Conservation (phyloP, 768 basidiomycete genomes). For the Phlebiopsis flavidoalba region DNA sequence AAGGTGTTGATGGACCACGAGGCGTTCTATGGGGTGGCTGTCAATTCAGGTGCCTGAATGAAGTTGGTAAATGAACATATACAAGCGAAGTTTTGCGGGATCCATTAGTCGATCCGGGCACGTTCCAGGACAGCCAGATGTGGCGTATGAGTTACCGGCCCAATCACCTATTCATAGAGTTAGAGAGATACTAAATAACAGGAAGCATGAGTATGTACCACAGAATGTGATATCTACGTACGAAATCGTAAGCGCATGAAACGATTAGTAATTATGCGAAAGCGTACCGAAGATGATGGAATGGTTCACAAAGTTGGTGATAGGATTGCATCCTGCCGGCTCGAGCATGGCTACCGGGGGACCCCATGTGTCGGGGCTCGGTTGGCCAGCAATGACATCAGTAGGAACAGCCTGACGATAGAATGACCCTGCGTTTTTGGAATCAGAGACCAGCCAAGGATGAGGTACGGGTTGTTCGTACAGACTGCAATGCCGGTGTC, state of each 20-base stretch:
- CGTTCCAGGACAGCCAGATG: constrained; percentile 70
- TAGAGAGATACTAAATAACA: not conserved
- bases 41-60: not conserved
- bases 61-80: constrained; percentile 27
- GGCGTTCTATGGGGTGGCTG: constrained; percentile 18
- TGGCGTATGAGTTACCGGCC: constrained; percentile 79
- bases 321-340: constrained; percentile 49
- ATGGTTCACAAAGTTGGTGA: constrained; percentile 60
- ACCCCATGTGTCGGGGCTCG: constrained; percentile 67
- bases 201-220: constrained; percentile 1
- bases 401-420: constrained; percentile 71
- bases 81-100: constrained; percentile 70
- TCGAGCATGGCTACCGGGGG: constrained; percentile 57
- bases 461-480: constrained; percentile 32
- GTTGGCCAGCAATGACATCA: constrained; percentile 57
- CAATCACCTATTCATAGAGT: constrained; percentile 56
- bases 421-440: constrained; percentile 60
- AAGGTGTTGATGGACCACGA: constrained; percentile 77
- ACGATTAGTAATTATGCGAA: not conserved
- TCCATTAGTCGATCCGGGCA: constrained; percentile 59
- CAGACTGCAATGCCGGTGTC: constrained; percentile 69
- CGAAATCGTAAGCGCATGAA: not conserved
- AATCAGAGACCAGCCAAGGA: not conserved
- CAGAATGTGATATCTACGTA: constrained; percentile 75
- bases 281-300: constrained; percentile 69